A percentile compares a stretch with the other conserved stretches of the same genome.
Evolutionary conservation across 164 flowering plant species (phyloP).

Genomic region (Vitis riparia): DNA sequence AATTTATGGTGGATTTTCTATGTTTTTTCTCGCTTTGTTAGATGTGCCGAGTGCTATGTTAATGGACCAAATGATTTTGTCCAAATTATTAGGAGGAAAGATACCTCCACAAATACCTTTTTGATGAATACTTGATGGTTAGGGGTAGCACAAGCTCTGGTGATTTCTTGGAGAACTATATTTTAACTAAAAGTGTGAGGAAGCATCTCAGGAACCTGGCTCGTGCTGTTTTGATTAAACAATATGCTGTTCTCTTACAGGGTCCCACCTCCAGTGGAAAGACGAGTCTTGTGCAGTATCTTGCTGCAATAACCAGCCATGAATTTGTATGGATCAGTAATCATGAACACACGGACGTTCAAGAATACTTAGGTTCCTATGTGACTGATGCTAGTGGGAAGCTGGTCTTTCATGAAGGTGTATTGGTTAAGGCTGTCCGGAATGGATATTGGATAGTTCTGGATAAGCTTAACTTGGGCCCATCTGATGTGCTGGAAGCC

Average conservation of each 20-base stretch:
- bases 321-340: constrained; percentile 93
- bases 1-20: constrained; percentile 92
- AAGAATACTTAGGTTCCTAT: constrained; percentile 92
- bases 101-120: constrained; percentile 37
- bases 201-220: constrained; percentile 72
- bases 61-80: constrained; percentile 57
- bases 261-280: constrained; percentile 99
- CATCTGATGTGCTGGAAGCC: constrained; percentile 96
- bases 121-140: constrained; percentile 36
- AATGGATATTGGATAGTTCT: constrained; percentile 90
- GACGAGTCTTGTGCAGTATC: constrained; percentile 92
- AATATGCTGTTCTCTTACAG: constrained; percentile 92
- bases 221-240: constrained; percentile 69
- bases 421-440: constrained; percentile 85
- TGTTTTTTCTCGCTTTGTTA: constrained; percentile 82
- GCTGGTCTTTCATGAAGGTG: constrained; percentile 90
- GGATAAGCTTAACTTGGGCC: constrained; percentile 96
- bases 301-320: constrained; percentile 80
- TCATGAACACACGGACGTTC: constrained; percentile 96
- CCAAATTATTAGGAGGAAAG: constrained; percentile 40
- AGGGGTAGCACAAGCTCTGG: constrained; percentile 17
- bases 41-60: constrained; percentile 70
- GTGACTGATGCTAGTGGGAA: constrained; percentile 76
- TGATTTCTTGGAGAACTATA: constrained; percentile 49
- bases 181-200: constrained; percentile 64